Evolutionary conservation across 768 basidiomycete genomes (phyloP), one percentile per base, ranked within the genome.

Genomic region (Russula compacta): DNA sequence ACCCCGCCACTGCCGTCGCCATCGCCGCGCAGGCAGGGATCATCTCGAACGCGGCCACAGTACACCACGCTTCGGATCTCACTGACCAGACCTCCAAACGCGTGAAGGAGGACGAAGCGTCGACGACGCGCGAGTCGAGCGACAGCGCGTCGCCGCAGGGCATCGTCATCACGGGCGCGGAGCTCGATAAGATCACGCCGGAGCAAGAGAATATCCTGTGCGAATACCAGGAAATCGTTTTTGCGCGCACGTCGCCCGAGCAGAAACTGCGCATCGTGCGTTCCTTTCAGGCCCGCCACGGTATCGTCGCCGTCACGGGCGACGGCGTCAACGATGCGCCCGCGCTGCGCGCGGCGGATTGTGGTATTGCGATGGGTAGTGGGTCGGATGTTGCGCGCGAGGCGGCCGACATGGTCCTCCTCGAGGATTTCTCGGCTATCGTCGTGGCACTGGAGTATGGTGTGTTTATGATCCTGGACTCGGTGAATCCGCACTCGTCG

Each of bases 191-290:
- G 29, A 57, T 69, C 24, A 21, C 63, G 19, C n/a, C 40, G 0
- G 56, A 55, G 29, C 65, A 67, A 42, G 64, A 68, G 36, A 67
- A 70, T 10, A 24, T 60, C 38, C 65, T 73, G 39, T 73, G 72
- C 57, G 55, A 73, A 55, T 75, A 76, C 63, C 75, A 76, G 38
- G 78, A 80, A 58, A 71, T 85, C 53, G 83, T 86, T 3, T 84
- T 86, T 61, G 83, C 83, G 0, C 75, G 84, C 6, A 84, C 83
- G 1, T 81, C 79, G 0, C 84, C 84, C 0, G 81, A 84, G 67
- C 83, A 85, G 71, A 86, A 86, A 68, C 71, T 85, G 0, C 76
- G 79, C 50, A 86, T 86, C 63, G 84, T 87, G 32, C 79, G 81
- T 58, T 76, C 78, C 42, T 77, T 84, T 63, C 81, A 85, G 68